Conservation (phyloP, 2,329 filamentous ascomycete genomes). For the Cercospora brassicicola region DNA sequence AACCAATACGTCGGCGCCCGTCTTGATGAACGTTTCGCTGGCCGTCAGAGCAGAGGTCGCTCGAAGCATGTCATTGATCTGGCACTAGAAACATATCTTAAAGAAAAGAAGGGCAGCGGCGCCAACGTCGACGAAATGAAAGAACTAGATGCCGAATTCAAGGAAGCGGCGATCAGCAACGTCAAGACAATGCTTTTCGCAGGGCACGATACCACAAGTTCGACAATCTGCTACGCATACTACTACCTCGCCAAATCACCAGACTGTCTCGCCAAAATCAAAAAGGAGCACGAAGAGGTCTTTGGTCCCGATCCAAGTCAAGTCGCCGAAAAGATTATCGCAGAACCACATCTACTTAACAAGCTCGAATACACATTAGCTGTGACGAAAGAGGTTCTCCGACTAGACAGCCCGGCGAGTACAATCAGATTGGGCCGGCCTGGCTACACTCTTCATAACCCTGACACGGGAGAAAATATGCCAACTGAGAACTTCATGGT, state of each 20-base stretch:
- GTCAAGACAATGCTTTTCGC: conserved; percentile 47
- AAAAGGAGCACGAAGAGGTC: conserved; percentile 55
- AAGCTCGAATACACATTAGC: conserved; percentile 54
- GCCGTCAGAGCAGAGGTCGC: conserved; percentile 36
- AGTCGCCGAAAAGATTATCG: conserved; percentile 42
- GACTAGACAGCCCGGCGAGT: conserved; percentile 53
- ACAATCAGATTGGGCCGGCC: conserved; percentile 40
- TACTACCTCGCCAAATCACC: conserved; percentile 44
- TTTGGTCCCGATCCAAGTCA: conserved; percentile 46
- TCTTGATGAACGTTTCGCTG: conserved; percentile 42
- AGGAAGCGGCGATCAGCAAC: conserved; percentile 39
- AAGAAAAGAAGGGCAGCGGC: conserved; percentile 39
- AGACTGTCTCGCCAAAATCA: conserved; percentile 39
- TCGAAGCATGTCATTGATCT: conserved; percentile 41
- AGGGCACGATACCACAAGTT: conserved; percentile 46
- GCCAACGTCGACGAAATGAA: conserved; percentile 29
- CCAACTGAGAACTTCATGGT: conserved; percentile 49
- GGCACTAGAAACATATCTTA: conserved; percentile 42
- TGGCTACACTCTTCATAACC: conserved; percentile 46
- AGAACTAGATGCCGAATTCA: conserved; percentile 41
- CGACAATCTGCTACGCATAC: conserved; percentile 42
- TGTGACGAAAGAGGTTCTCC: conserved; percentile 56
- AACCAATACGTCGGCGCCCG: conserved; percentile 38
- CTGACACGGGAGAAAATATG: conserved; percentile 46
- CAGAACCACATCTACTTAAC: conserved; percentile 51